Evolutionary conservation across 371 early-diverging fungal genomes (phyloP), one percentile per base, ranked within the genome.

Genomic region (Rhizomucor miehei): DNA sequence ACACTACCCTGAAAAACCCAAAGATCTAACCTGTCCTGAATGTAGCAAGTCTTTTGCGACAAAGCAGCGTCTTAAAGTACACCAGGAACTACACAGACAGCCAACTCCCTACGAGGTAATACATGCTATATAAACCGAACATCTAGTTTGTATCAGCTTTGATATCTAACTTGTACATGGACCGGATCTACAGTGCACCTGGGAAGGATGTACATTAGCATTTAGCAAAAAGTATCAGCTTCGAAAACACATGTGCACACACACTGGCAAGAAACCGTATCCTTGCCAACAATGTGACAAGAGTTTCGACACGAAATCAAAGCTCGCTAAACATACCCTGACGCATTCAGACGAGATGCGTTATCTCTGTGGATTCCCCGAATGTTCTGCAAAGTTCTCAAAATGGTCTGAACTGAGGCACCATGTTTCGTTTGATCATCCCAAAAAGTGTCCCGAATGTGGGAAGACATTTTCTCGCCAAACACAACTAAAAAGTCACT

Each of bases 321-420:
- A 74, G 45, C 62, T 82, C 24, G 57, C 61, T 17, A 70, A 75
- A 16, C 84, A 81, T 57, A 51, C 63, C 56, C 66, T 56, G 46
- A 54, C 71, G 2, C 84, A 81, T 56, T 53, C 55, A 74, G 76
- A 75, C n/a, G 67, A 69, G 8, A 38, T 64, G 1, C 63, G 76
- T n/a, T 86, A 87, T 60, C 56, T 63, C 1, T 89, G 89, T 54
- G 73, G 72, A 3, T 51, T 71, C 13, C 52, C 54, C 13, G 70
- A 57, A 16, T 89, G 89, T 59, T 54, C 51, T 0, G 57, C 41
- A 0, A 39, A 45, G 25, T 87, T 86, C 57, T 24, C 52, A 2
- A 85, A 83, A 57, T 87, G 86, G 87, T 63, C 83, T 0, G 60
- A 76, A n/a, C 66, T 89, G 0, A 81, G 83, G 44, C 61, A 66